Evolutionary conservation across 192 early-diverging fungal species (phyloP).

Genomic region (Coemansia sp.): DNA sequence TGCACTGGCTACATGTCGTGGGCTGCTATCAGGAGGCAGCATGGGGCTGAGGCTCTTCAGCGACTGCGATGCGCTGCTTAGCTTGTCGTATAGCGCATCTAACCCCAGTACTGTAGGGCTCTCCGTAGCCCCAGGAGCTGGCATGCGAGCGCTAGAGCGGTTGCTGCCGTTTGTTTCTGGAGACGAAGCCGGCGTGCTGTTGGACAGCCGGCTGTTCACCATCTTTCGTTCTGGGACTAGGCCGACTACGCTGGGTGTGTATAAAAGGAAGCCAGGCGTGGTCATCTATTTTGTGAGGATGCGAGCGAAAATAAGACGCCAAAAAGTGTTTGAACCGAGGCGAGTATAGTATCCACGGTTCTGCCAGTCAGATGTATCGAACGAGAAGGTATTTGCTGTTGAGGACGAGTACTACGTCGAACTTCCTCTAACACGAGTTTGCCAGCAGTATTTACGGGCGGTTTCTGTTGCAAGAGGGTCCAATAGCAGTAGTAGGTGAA

Average conservation of each 20-base stretch:
- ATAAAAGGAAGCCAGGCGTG: constrained; percentile 36
- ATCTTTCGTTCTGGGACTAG: constrained; percentile 28
- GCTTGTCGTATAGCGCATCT: constrained; percentile 38
- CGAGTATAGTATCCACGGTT: constrained; percentile 1
- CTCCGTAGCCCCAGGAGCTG: background rate
- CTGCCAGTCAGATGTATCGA: background rate
- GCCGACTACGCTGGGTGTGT: constrained; percentile 20
- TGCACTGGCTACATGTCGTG: background rate
- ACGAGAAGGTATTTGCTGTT: background rate
- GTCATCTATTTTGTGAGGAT: constrained; percentile 26
- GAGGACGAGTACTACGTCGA: background rate
- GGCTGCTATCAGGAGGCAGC: constrained; percentile 7
- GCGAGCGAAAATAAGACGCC: background rate
- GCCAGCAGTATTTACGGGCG: background rate
- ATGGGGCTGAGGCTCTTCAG: constrained; percentile 37
- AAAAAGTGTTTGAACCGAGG: background rate
- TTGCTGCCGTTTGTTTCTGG: constrained; percentile 9
- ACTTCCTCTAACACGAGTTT: background rate
- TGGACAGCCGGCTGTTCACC: constrained; percentile 11
- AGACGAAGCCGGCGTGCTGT: constrained; percentile 7
- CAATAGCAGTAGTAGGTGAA: background rate
- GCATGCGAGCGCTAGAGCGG: background rate
- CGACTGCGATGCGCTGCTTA: constrained; percentile 39
- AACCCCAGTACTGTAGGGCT: constrained; percentile 30
- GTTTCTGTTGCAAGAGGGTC: background rate